These are phyloP conservation scores for Ciborinia camelliae DNA, from an alignment of 2,329 filamentous ascomycete species.

Conservation along the genomic window DNA sequence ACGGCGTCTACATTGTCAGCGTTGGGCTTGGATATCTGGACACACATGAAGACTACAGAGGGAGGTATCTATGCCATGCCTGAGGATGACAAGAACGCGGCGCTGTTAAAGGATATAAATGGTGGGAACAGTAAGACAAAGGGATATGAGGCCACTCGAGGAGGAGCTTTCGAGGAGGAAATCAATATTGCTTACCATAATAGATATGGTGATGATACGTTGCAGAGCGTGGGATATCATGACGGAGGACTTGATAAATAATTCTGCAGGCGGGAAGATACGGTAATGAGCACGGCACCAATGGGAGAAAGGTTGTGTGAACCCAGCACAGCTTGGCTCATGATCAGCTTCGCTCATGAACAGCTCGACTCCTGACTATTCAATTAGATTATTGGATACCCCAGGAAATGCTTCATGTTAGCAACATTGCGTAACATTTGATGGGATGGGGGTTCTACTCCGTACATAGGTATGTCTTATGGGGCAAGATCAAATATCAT, in stretches of 20 bases:
- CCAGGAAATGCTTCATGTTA: neutral
- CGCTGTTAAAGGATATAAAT: conserved; percentile 25
- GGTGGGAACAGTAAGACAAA: conserved; percentile 17
- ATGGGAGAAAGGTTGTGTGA: neutral
- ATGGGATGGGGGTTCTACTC: neutral
- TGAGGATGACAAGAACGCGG: conserved; percentile 32
- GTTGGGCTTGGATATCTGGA: conserved; percentile 30
- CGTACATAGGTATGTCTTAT: no score
- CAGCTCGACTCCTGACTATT: neutral
- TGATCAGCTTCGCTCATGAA: neutral
- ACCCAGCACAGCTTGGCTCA: neutral
- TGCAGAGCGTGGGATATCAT: conserved; percentile 7
- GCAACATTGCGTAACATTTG: neutral
- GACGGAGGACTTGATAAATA: neutral
- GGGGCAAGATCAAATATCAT: no score
- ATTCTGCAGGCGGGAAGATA: neutral
- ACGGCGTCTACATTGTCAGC: conserved; percentile 30
- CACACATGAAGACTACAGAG: conserved; percentile 24
- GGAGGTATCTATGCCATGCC: conserved; percentile 30
- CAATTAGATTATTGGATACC: neutral
- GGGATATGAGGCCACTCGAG: conserved; percentile 25
- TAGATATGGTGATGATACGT: conserved; percentile 27
- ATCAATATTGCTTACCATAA: conserved; percentile 33
- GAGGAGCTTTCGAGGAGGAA: conserved; percentile 18
- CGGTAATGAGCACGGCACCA: neutral